Conservation (phyloP, 441 rosid species). For the Gossypium davidsonii region DNA sequence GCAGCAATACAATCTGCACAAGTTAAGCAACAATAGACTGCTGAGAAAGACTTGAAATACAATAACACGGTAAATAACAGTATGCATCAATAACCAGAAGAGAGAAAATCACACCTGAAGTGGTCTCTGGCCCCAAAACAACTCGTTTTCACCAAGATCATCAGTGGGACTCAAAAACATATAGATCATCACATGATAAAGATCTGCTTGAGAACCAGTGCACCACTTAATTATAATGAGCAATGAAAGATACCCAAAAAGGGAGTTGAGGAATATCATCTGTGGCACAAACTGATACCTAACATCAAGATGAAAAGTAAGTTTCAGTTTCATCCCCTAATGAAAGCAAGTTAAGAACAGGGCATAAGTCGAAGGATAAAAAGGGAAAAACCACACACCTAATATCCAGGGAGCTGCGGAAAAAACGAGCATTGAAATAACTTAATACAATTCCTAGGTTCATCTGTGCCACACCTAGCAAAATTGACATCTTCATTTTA, state of each 20-base stretch:
- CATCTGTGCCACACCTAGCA: constrained; percentile 89
- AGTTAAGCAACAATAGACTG: constrained; percentile 21
- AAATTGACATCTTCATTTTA: constrained; percentile 97
- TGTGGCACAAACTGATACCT: constrained; percentile 98
- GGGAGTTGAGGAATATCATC: constrained; percentile 84
- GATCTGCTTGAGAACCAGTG: constrained; percentile 95
- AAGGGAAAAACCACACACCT: constrained; percentile 34
- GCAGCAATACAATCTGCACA: constrained; percentile 76
- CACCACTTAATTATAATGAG: constrained; percentile 94
- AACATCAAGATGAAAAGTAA: constrained; percentile 25
- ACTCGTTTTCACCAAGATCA: constrained; percentile 77
- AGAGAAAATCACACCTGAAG: constrained; percentile 55
- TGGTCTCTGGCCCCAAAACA: constrained; percentile 91
- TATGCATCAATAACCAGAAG: constrained; percentile 10
- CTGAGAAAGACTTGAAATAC: constrained; percentile 14
- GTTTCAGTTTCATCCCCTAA: constrained; percentile 15
- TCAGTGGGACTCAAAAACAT: constrained; percentile 97
- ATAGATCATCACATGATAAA: constrained; percentile 98
- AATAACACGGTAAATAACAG: constrained; percentile 10
- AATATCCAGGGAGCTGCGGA: constrained; percentile 65
- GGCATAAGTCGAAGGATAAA: neutral
- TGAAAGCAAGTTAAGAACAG: constrained; percentile 10
- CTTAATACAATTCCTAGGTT: constrained; percentile 79
- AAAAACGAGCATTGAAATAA: constrained; percentile 85
- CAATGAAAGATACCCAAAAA: constrained; percentile 90